Percentiles rank a stretch among this genome's conserved stretches.
Evolutionary conservation across 805 yeast species (phyloP).

Genomic region (Jamesozyma jinghongensis): DNA sequence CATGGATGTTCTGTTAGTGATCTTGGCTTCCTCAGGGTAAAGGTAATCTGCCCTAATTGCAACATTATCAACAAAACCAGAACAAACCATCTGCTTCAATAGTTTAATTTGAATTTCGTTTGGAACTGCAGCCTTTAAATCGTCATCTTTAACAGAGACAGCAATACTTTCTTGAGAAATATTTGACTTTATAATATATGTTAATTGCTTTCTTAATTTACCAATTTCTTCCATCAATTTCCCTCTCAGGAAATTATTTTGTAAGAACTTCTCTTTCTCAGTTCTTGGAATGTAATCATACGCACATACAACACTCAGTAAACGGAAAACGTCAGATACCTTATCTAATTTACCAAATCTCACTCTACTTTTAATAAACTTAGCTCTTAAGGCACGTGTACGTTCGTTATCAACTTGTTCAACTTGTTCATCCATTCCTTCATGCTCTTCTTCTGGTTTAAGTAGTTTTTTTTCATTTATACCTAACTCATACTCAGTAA

Average conservation of each 20-base stretch:
- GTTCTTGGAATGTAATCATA: conserved; percentile 58
- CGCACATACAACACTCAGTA: conserved; percentile 81
- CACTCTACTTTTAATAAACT: conserved; percentile 49
- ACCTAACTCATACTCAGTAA: conserved; percentile 67
- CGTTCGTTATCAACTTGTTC: conserved; percentile 29
- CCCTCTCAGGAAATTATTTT: conserved; percentile 57
- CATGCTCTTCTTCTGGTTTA: conserved; percentile 6
- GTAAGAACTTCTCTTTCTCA: conserved; percentile 41
- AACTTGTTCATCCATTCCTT: conserved; percentile 20
- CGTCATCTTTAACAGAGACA: conserved; percentile 33
- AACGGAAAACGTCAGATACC: conserved; percentile 62
- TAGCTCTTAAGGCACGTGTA: conserved; percentile 37
- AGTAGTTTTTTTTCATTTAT: conserved; percentile 24
- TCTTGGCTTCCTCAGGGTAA: conserved; percentile 49
- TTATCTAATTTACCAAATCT: conserved; percentile 61
- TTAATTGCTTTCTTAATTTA: conserved; percentile 72
- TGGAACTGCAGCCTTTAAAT: conserved; percentile 57
- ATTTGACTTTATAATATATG: conserved; percentile 61
- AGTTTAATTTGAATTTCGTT: conserved; percentile 59
- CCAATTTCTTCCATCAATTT: conserved; percentile 79
- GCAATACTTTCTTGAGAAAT: conserved; percentile 55
- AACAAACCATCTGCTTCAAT: conserved; percentile 81
- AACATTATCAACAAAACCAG: conserved; percentile 88
- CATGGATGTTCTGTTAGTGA: conserved; percentile 50
- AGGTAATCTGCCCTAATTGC: conserved; percentile 74